Evolutionary conservation across 192 early-diverging fungal species (phyloP).

Genomic region (Mortierella claussenii): DNA sequence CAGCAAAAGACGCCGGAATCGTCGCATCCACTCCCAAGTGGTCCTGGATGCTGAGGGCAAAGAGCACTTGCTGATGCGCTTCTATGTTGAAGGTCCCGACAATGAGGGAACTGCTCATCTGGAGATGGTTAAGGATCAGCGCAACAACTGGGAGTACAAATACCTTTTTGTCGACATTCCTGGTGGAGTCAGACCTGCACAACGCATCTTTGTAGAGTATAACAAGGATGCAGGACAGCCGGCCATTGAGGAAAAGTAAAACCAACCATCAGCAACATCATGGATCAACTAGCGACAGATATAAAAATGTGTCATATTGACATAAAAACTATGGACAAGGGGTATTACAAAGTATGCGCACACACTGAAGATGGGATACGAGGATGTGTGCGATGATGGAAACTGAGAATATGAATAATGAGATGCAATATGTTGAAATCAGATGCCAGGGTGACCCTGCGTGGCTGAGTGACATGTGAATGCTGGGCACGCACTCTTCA

Average conservation of each 20-base stretch:
- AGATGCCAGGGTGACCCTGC: too few species aligned
- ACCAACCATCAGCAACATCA: too few species aligned
- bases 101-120: constrained; percentile 59
- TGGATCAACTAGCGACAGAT: too few species aligned
- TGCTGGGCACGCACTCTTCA: too few species aligned
- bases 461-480: too few species aligned
- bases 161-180: constrained; percentile 65
- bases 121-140: constrained; percentile 63
- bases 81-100: constrained; percentile 64
- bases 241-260: constrained; percentile 33
- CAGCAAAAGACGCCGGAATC: constrained; percentile 39
- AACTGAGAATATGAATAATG: too few species aligned
- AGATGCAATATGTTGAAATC: too few species aligned
- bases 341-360: too few species aligned
- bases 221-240: constrained; percentile 52
- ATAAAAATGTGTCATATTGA: too few species aligned
- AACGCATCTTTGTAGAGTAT: constrained; percentile 57
- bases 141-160: constrained; percentile 62
- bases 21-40: constrained; percentile 54
- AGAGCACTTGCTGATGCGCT: constrained; percentile 61
- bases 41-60: constrained; percentile 57
- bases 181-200: constrained; percentile 55
- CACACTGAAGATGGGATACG: too few species aligned
- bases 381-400: too few species aligned
- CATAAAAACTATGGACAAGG: too few species aligned